phyloP scores from a whole-genome alignment of 2,329 filamentous ascomycete genomes.

The Aspergillus amoenus region DNA sequence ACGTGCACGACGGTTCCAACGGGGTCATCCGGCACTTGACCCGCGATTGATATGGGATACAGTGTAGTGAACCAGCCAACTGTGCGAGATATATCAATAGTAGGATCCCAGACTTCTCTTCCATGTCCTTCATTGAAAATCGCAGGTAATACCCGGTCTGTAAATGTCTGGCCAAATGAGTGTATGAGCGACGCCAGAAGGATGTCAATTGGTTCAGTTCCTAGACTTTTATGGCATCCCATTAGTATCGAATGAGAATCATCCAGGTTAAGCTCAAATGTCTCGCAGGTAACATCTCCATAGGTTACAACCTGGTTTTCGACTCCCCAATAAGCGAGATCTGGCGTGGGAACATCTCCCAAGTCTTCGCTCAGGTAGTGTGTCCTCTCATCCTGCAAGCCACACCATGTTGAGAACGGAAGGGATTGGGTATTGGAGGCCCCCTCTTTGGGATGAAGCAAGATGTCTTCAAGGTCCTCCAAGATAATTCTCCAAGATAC shows the following conservation, averaged over 20 bases:
- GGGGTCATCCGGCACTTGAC: slow-evolving; percentile 25
- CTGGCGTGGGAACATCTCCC: slow-evolving; percentile 27
- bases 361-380: slow-evolving; percentile 12
- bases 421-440: slow-evolving; percentile 25
- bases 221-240: slow-evolving; percentile 32
- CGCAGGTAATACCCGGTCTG: slow-evolving; percentile 39
- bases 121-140: slow-evolving; percentile 53
- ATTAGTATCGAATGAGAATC: slow-evolving; percentile 30
- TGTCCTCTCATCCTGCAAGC: slow-evolving; percentile 30
- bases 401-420: slow-evolving; percentile 40
- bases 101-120: slow-evolving; percentile 46
- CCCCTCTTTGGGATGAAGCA: slow-evolving; percentile 29
- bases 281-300: slow-evolving; percentile 35
- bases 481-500: slow-evolving; percentile 43
- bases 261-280: slow-evolving; percentile 32
- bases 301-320: slow-evolving; percentile 30
- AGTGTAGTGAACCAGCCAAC: slow-evolving; percentile 55
- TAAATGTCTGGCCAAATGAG: slow-evolving; percentile 46
- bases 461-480: slow-evolving; percentile 39
- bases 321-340: slow-evolving; percentile 38
- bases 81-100: slow-evolving; percentile 50
- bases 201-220: slow-evolving; percentile 39
- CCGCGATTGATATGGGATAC: slow-evolving; percentile 43
- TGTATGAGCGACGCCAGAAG: slow-evolving; percentile 40
- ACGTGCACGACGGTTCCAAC: slow-evolving; percentile 35